Percentiles rank a stretch among this genome's conserved stretches.
Conservation (phyloP, 2,329 filamentous ascomycete species). For the Cyphellophora europaea region DNA sequence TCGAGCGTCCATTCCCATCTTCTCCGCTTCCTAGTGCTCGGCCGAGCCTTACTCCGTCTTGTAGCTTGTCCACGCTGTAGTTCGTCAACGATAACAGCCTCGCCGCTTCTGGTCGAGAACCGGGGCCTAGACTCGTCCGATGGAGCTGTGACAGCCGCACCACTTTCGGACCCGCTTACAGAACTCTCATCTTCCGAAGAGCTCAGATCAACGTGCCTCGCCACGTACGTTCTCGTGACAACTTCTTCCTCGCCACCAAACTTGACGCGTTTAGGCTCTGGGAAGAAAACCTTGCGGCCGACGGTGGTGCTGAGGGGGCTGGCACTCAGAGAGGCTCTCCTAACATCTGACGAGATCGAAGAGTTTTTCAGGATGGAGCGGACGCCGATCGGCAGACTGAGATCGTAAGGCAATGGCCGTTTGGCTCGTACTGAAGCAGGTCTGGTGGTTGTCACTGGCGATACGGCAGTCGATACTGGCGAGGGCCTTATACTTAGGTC, state of each 20-base stretch:
- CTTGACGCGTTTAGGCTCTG: slow-evolving; percentile 47
- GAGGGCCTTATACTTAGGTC: slow-evolving; percentile 32
- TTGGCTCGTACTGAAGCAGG: slow-evolving; percentile 9
- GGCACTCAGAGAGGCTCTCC: slow-evolving; percentile 31
- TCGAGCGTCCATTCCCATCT: too few species aligned
- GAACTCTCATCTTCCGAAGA: slow-evolving; percentile 14
- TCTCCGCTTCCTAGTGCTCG: too few species aligned
- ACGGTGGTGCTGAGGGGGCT: slow-evolving; percentile 24
- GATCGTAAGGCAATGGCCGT: slow-evolving; percentile 20
- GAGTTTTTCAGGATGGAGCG: slow-evolving; percentile 40
- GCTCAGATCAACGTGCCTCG: slow-evolving; percentile 46
- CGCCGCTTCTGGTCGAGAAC: too few species aligned
- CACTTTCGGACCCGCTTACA: too few species aligned
- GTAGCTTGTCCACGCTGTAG: too few species aligned
- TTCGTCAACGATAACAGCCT: too few species aligned
- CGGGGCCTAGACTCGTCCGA: too few species aligned
- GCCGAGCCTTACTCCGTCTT: too few species aligned
- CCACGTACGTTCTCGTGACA: slow-evolving; percentile 44
- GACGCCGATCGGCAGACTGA: slow-evolving; percentile 34
- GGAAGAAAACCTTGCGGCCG: slow-evolving; percentile 38
- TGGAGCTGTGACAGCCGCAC: too few species aligned
- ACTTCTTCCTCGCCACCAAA: slow-evolving; percentile 54
- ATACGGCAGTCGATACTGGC: slow-evolving; percentile 25
- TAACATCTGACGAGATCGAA: slow-evolving; percentile 25
- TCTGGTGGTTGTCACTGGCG: slow-evolving; percentile 19